Base-by-base conservation (phyloP, 768 basidiomycete genomes). In the Gyrodon lividus region DNA sequence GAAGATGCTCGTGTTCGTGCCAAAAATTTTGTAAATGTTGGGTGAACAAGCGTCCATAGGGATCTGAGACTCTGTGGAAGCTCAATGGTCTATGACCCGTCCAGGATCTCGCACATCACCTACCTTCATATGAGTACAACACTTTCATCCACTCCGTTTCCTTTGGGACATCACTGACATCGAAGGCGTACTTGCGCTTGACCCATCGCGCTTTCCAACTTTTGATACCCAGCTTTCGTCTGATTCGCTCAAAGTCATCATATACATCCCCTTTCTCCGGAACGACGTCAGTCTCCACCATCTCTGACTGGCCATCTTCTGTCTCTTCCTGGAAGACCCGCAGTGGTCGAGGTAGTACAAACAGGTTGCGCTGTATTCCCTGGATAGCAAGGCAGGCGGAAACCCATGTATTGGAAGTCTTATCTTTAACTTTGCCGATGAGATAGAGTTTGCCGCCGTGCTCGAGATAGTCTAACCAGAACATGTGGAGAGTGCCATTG, bases 381-480 rank as follows among this genome's bases (percentile, higher is more conserved):
- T 89, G 83, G 45, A 99, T 80, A 2, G 86, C 87, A 35, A 98
- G 77, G 60, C 92, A 95, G 56, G 89, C 92, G 6, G 92, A 95
- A 4, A 91, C 72, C 83, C 87, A 95, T 7, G 75, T 63, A 42
- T 52, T 48, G 3, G 82, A 79, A 5, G 74, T 70, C 69, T 86
- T 87, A 70, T 95, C 92, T 59, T 87, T 83, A 38, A 94, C 80
- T 71, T 98, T 98, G 6, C 97, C 97, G 39, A 91, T 81, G 57
- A 99, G 87, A 65, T 92, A 87, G 4, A 99, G 74, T 52, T 80
- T 82, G 14, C 94, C 96, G 14, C 88, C 81, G 43, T 82, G 79
- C 65, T 98, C 93, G 30, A 95, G 82, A 62, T 92, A 92, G 64
- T 99, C 97, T 19, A 98, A 75, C 97, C 97, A 99, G 75, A 87